Conservation (phyloP, 1,139 yeast species). For the Geotrichum cucujoidarum region DNA sequence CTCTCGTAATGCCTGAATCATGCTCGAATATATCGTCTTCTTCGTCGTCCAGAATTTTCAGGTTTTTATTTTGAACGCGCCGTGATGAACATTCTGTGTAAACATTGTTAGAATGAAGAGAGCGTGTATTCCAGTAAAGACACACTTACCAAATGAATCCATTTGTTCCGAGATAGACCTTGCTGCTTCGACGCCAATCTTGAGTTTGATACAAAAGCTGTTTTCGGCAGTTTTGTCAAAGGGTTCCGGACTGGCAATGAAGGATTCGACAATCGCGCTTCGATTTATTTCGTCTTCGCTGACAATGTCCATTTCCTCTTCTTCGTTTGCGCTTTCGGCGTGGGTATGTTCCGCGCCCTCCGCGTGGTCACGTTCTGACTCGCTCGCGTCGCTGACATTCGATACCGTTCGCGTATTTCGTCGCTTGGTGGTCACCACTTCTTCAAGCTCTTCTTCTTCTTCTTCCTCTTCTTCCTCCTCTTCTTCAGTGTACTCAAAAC, state of each 20-base stretch:
- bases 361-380: conserved; percentile 10
- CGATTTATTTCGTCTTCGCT: neutral
- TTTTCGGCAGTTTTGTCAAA: neutral
- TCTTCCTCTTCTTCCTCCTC: neutral
- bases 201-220: conserved; percentile 4
- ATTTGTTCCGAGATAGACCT: conserved; percentile 2
- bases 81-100: no score
- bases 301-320: neutral
- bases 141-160: neutral
- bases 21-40: no score
- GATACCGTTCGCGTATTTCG: neutral
- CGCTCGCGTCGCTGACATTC: neutral
- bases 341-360: neutral
- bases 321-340: neutral
- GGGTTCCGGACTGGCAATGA: neutral
- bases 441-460: neutral
- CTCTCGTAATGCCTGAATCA: no score
- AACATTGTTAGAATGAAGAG: neutral
- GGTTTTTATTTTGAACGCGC: no score
- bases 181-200: conserved; percentile 9
- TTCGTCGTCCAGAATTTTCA: no score
- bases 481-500: neutral
- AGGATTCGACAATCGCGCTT: neutral
- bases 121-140: neutral
- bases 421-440: neutral